Evolutionary conservation across 2,329 filamentous ascomycete species (phyloP), one percentile per base, ranked within the genome.

Genomic region (Penicillium sp.): DNA sequence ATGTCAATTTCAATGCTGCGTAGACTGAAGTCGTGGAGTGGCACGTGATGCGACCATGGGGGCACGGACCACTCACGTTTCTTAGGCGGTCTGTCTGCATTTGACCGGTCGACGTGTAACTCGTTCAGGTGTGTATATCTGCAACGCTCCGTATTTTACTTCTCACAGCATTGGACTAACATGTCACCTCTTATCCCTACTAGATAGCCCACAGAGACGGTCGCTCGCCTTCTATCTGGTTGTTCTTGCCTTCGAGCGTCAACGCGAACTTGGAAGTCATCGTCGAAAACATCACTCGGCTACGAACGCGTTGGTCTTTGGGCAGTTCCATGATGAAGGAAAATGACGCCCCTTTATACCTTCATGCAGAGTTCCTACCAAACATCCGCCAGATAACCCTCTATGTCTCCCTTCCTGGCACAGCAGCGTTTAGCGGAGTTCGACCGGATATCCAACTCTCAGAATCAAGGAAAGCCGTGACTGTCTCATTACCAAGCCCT

Each of bases 301-400:
- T n/a, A 35, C 9, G 11, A 6, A 36, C 12, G 16, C 11, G 37
- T 11, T 30, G 14, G 13, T 4, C 8, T 10, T 22, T 28, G n/a
- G 27, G 10, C 13, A 31, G 40, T 25, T 25, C 16, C 30, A 50
- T 41, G 35, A 46, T 44, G 40, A 50, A 48, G 41, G 43, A 46
- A 28, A 16, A 38, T 38, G 47, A 59, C 45, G 31, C 43, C 6
- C 27, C 53, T 5, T 41, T 76, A 5, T 66, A 71, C 35, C 69
- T 84, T 12, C 83, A 84, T 55, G 79, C 80, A 19, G 82, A 85
- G 64, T 73, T 82, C 13, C 69, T 84, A 31, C 74, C 80, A 30
- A 78, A 84, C 54, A 82, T 84, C 53, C 77, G 79, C 35, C 80
- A 82, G 52, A 70, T 83, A 35, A 80, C 79, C 2, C 70, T 84